Base-by-base conservation (phyloP, 2,329 filamentous ascomycete genomes). In the Verticillium zaregamsianum region DNA sequence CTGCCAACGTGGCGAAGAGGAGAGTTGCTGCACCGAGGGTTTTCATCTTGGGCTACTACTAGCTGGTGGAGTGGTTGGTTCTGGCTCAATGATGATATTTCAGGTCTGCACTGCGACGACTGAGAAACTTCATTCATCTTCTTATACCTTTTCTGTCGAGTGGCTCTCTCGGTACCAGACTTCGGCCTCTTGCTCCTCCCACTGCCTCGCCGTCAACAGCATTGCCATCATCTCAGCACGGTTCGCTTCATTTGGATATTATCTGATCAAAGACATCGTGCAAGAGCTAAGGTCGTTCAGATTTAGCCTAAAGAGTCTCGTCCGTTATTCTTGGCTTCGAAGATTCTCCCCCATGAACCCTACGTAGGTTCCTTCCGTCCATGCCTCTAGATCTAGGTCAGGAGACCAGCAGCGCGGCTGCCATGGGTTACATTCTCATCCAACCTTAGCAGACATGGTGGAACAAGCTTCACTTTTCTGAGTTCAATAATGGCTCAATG, bases 1-100 rank as follows among this genome's bases (percentile, higher is more conserved):
- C 66, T 66, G 25, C 65, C 63, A 14, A 33, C 8, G 31, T 14
- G 15, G 45, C 23, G 8, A 45, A 67, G 60, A 2, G 63, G 35
- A 2, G 65, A 9, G 0, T 62, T 63, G 35, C 55, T n/a, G n/a
- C 12, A 23, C 5, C 62, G 66, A 8, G 54, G 33, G 23, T 63
- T n/a, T 23, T 25, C 45, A 49, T 49, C 6, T 12, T 23, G 45
- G 45, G 20, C 11, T 23, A 23, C 17, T 15, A 45, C 8, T n/a
- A n/a, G n/a, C 15, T 45, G 15, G 17, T n/a, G 28, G 28, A 28
- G 6, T 23, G n/a, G 45, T 23, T 25, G 20, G 12, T 25, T 35
- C 9, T 35, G 8, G 33, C 14, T 35, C 14, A 14, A 35, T 11
- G 33, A 14, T 4, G 11, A 14, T 35, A 35, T 14, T 35, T 2